Percentiles rank a stretch among this genome's conserved stretches.
These are phyloP conservation scores for Rhizophagus prolifer DNA, from an alignment of 192 early-diverging fungal species.

Conservation along the genomic window DNA sequence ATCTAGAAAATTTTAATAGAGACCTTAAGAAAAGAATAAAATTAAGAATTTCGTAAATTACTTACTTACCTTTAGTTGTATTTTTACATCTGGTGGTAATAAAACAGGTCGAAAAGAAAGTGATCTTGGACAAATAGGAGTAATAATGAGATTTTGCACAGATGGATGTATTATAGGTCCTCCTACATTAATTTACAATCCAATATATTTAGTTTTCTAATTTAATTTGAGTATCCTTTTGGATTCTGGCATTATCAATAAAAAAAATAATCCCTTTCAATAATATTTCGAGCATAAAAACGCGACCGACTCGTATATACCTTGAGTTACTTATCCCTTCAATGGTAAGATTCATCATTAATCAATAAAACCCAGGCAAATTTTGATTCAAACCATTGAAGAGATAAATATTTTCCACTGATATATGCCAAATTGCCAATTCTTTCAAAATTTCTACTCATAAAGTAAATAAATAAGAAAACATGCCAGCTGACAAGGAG, in stretches of 20 bases:
- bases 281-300: not conserved
- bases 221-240: not conserved
- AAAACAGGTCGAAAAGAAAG: slow-evolving; percentile 82
- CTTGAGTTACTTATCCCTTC: not conserved
- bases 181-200: slow-evolving; percentile 35
- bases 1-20: slow-evolving; percentile 37
- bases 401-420: not conserved
- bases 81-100: slow-evolving; percentile 65
- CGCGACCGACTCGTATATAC: not conserved
- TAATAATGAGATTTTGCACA: slow-evolving; percentile 69
- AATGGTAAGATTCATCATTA: no score
- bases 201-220: not conserved
- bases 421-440: no score
- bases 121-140: slow-evolving; percentile 83
- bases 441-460: not conserved
- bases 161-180: slow-evolving; percentile 82
- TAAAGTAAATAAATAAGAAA: not conserved
- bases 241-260: not conserved
- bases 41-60: not conserved
- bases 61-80: slow-evolving; percentile 57
- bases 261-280: not conserved
- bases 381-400: no score
- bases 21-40: not conserved
- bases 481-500: slow-evolving; percentile 68
- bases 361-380: no score